Evolutionary conservation across 495 filamentous ascomycete species (phyloP), one percentile per base, ranked within the genome.

Genomic region (Podospora pseudocomata): DNA sequence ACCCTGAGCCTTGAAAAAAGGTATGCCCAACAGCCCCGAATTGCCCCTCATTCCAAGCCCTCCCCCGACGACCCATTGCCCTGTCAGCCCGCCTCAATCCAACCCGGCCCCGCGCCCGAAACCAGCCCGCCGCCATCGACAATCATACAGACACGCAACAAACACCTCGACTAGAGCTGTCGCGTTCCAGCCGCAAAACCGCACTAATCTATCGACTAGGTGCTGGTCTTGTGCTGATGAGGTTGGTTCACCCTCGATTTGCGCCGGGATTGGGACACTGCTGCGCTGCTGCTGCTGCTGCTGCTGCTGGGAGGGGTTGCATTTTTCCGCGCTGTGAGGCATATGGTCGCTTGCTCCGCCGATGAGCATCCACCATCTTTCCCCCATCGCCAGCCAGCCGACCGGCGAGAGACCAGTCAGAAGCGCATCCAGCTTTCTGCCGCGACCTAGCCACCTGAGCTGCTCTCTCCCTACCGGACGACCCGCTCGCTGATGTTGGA

Each of bases 81-180:
- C 30, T 44, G 61, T 63, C 61, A 63, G 61, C 61, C 61, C 61
- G 61, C 61, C 61, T 32, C n/a, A 32, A 20, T 32, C 61, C 30
- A 63, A 32, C 61, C 61, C 61, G 61, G 61, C 61, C 61, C 20
- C 61, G 30, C 27, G 61, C 61, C 61, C 30, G 61, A 63, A 63
- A 63, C 55, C 61, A 63, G 61, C 28, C 34, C 61, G 61, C 18
- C 61, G 61, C 61, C 61, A 39, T 63, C 30, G 61, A 34, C 61
- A 39, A 63, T 63, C 61, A 63, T 39, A 63, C 61, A 49, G 30
- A 28, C 34, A 62, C 32, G 61, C 61, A 63, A 63, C 61, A 63
- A n/a, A 34, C 19, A 63, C 16, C 27, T 49, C 15, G 20, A 16
- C 11, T 15, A n/a, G 18, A 39, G 61, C 19, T 19, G 28, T n/a